Conservation (phyloP, 2,329 filamentous ascomycete species). For the Pestalotiopsis sp. region DNA sequence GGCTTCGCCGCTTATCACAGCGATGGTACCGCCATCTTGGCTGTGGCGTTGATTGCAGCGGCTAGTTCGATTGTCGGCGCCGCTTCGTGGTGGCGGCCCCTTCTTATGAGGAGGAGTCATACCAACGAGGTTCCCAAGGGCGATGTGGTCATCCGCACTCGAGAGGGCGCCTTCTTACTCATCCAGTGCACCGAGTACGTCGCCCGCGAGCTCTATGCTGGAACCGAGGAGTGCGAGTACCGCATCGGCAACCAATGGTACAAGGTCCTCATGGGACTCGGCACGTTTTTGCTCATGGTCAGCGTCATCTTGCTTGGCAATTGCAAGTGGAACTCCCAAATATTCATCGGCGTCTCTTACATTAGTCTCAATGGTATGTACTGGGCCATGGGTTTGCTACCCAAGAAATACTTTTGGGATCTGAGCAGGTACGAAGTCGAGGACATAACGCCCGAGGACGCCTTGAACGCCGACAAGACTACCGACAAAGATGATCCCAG, state of each 20-base stretch:
- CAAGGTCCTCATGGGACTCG: conserved; percentile 56
- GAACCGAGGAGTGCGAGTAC: conserved; percentile 63
- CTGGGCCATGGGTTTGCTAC: conserved; percentile 57
- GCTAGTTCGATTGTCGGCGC: conserved; percentile 57
- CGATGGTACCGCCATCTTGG: conserved; percentile 54
- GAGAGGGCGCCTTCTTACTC: conserved; percentile 61
- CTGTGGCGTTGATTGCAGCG: conserved; percentile 53
- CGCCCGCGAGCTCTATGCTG: conserved; percentile 63
- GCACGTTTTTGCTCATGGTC: conserved; percentile 63
- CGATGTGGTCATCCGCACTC: conserved; percentile 64
- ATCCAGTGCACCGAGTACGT: conserved; percentile 61
- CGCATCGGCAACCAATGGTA: conserved; percentile 49
- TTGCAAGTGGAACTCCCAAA: conserved; percentile 62
- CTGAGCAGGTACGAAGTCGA: conserved; percentile 50
- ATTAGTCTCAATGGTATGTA: conserved; percentile 62
- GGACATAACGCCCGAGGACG: conserved; percentile 44
- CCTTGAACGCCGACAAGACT: conserved; percentile 35
- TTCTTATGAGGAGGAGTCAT: conserved; percentile 53
- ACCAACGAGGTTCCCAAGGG: conserved; percentile 52
- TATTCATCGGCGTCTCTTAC: conserved; percentile 59
- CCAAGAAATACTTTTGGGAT: conserved; percentile 57
- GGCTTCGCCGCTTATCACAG: conserved; percentile 41
- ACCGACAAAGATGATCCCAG: conserved; percentile 32
- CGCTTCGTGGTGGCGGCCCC: conserved; percentile 60
- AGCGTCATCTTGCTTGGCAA: conserved; percentile 64